A percentile compares a stretch with the other conserved stretches of the same genome.
Conservation (phyloP, 1,284 basidiomycete species). For the Sporisorium sorghi region DNA sequence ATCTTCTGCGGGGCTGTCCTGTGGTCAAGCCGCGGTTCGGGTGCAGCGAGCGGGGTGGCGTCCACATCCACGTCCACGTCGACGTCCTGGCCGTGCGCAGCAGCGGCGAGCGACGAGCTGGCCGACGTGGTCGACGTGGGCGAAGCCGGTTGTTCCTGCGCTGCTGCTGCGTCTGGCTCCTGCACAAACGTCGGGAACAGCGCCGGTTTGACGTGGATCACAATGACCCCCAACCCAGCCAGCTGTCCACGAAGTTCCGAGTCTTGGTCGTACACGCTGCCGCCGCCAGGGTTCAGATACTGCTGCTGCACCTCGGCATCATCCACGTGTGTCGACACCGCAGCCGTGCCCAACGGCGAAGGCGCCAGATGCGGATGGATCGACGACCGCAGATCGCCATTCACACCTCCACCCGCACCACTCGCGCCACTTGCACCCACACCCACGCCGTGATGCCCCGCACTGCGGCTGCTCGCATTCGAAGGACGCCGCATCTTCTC, state of each 20-base stretch:
- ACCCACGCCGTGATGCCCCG: slow-evolving; percentile 3
- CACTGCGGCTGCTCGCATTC: slow-evolving; percentile 26
- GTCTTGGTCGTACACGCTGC: slow-evolving; percentile 52
- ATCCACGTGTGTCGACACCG: slow-evolving; percentile 22
- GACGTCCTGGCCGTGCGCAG: slow-evolving; percentile 7
- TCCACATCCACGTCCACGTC: neutral
- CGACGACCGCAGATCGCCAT: slow-evolving; percentile 22
- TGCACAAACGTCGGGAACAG: slow-evolving; percentile 56
- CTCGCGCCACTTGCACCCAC: neutral
- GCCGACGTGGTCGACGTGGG: slow-evolving; percentile 14
- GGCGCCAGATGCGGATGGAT: slow-evolving; percentile 31
- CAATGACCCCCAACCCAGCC: slow-evolving; percentile 51
- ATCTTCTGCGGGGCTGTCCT: slow-evolving; percentile 57
- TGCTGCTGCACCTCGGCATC: slow-evolving; percentile 12
- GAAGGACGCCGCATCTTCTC: slow-evolving; percentile 26
- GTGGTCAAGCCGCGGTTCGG: slow-evolving; percentile 33
- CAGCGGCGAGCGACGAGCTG: slow-evolving; percentile 10
- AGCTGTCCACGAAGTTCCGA: slow-evolving; percentile 45
- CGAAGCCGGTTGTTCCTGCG: neutral
- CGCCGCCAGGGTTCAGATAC: slow-evolving; percentile 1
- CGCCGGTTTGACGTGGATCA: slow-evolving; percentile 64
- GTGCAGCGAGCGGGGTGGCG: neutral
- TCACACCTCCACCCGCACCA: neutral
- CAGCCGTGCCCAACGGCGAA: slow-evolving; percentile 43
- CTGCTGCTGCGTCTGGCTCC: neutral